Evolutionary conservation across 257 asterid species (phyloP).

Genomic region (Solanum tarapatanum): DNA sequence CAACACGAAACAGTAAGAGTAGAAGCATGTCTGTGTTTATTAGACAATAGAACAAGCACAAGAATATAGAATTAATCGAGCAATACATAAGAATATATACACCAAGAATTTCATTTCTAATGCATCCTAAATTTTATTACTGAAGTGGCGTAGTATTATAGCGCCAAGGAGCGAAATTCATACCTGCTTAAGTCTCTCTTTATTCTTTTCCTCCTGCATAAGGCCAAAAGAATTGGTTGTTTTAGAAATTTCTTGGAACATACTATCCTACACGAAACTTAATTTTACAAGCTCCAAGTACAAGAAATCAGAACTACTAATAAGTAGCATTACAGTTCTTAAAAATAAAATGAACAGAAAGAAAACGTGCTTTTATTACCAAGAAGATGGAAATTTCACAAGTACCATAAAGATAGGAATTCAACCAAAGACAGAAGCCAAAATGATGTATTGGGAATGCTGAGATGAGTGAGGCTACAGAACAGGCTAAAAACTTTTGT

Average conservation of each 20-base stretch:
- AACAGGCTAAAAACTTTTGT: background rate
- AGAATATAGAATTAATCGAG: background rate
- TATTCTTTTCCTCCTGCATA: constrained; percentile 67
- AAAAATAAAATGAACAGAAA: background rate
- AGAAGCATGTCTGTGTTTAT: background rate
- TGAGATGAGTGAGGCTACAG: background rate
- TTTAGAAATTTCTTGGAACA: background rate
- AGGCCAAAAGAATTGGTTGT: background rate
- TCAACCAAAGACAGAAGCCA: background rate
- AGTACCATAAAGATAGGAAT: background rate
- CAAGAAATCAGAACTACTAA: background rate
- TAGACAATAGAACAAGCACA: background rate
- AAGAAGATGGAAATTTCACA: background rate
- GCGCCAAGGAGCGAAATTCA: background rate
- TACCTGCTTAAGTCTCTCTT: constrained; percentile 71
- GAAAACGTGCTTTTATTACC: background rate
- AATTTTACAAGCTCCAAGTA: background rate
- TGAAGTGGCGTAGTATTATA: background rate
- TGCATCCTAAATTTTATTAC: background rate
- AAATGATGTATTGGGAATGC: background rate
- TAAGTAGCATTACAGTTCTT: background rate
- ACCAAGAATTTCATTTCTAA: background rate
- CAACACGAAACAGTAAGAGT: background rate
- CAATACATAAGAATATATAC: background rate
- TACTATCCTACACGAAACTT: background rate